These are phyloP conservation scores for Eucalyptus microcorys DNA, from an alignment of 345 rosid species.

Conservation along the genomic window DNA sequence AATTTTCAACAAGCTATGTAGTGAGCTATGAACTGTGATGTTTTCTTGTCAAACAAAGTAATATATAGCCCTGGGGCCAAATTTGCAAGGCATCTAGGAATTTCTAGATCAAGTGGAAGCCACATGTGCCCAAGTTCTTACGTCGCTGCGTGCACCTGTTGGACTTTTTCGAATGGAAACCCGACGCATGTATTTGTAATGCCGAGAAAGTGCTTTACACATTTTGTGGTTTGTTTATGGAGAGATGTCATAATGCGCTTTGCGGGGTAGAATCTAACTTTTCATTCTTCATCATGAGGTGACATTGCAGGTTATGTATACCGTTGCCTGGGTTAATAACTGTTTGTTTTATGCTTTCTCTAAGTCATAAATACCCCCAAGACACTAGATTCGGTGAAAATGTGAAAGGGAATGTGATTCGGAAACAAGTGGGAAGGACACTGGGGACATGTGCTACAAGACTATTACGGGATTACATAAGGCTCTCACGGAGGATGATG, in stretches of 20 bases:
- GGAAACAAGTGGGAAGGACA: constrained; percentile 61
- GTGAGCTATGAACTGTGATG: too few species aligned
- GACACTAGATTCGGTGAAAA: constrained; percentile 68
- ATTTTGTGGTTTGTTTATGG: neutral
- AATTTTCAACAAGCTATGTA: neutral
- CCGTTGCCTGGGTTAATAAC: neutral
- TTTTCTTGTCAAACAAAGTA: too few species aligned
- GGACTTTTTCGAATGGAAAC: neutral
- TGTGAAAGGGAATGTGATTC: constrained; percentile 57
- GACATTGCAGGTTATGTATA: neutral
- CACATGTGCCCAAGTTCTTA: neutral
- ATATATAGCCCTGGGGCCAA: neutral
- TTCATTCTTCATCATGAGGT: neutral
- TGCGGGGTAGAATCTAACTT: neutral
- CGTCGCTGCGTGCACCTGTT: neutral
- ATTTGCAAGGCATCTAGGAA: neutral
- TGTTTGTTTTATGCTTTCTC: neutral
- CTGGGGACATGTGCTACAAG: constrained; percentile 51
- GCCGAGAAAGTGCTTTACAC: neutral
- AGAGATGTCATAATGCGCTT: neutral
- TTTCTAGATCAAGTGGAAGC: neutral
- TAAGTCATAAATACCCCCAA: constrained; percentile 79
- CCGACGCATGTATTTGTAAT: neutral
- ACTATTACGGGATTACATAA: constrained; percentile 75
- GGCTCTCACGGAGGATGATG: constrained; percentile 33